Base-by-base conservation (phyloP, 1,284 basidiomycete genomes). In the Irpex sp. region DNA sequence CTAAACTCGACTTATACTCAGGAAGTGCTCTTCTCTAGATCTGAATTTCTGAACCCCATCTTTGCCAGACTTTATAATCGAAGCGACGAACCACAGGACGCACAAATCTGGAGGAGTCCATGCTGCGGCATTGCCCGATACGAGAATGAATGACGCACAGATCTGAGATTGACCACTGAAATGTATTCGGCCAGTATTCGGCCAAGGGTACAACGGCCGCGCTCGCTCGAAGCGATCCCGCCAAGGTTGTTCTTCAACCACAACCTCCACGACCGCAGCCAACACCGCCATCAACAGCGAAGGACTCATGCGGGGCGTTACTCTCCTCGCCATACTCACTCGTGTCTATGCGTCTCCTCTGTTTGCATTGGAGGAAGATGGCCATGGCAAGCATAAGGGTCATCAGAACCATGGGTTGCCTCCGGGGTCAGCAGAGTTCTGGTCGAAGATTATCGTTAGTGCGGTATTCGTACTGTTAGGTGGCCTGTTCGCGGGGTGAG, bases 401-500 rank as follows among this genome's bases (percentile, higher is more conserved):
- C 46, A 51, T 17, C 19, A 21, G 19, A 55, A 58, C 4, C 35
- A 68, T 2, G 72, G 74, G 13, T 75, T 79, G 57, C 72, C 71
- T 0, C 61, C 73, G 3, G 80, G 74, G 33, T 80, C 82, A 0
- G 69, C 80, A 3, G 81, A 83, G 60, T 91, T 93, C 74, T 89
- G 83, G 81, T 84, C 79, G 68, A 92, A 93, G 72, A 75, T 95
- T 36, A 64, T 83, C 31, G 75, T 93, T 61, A 90, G 90, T 65
- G 77, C 79, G 5, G 73, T 76, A 0, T 81, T 96, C 33, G 92
- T 95, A 9, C 76, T 96, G 1, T 77, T 85, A 0, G 94, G 93
- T 13, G 94, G 93, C 61, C 87, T 93, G 9, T 95, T 96, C 73
- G 91, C 93, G 33, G 94, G 93, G 93, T 92, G 64, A 65, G 87